These are phyloP conservation scores for Podospora sp. DNA, from an alignment of 495 filamentous ascomycete species.

Conservation along the genomic window DNA sequence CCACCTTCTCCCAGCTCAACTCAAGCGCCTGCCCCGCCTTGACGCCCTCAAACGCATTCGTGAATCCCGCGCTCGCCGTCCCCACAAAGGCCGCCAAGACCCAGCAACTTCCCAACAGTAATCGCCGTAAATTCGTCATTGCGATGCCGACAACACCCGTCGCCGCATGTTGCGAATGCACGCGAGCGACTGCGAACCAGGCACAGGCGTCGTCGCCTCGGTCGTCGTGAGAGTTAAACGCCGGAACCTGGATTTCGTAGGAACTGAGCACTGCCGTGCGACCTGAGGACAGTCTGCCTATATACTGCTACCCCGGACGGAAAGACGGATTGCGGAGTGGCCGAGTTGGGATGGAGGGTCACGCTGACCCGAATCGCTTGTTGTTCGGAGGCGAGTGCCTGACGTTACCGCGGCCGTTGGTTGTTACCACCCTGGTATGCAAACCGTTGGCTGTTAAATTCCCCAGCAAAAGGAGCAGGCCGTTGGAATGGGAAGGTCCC, in stretches of 20 bases:
- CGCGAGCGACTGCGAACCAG: neutral
- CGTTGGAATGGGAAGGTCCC: neutral
- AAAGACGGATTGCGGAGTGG: neutral
- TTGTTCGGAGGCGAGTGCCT: neutral
- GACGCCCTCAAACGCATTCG: conserved; percentile 34
- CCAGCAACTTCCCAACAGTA: neutral
- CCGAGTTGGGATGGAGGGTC: neutral
- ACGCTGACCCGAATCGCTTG: neutral
- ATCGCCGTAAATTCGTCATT: conserved; percentile 9
- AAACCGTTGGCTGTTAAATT: neutral
- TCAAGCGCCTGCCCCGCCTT: conserved; percentile 27
- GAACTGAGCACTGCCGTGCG: too few relatives aligned
- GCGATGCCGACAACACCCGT: neutral
- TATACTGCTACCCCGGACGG: neutral
- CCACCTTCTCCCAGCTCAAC: conserved; percentile 36
- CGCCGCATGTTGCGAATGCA: conserved; percentile 7
- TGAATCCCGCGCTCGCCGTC: conserved; percentile 27
- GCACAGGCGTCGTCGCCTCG: too few relatives aligned
- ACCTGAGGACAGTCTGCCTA: neutral
- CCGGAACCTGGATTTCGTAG: too few relatives aligned
- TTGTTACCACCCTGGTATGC: neutral
- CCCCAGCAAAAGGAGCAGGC: neutral
- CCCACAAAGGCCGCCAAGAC: conserved; percentile 6
- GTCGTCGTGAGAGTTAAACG: neutral
- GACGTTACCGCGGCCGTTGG: neutral